Conservation (phyloP, 768 basidiomycete genomes). For the Leccinum variicolor region DNA sequence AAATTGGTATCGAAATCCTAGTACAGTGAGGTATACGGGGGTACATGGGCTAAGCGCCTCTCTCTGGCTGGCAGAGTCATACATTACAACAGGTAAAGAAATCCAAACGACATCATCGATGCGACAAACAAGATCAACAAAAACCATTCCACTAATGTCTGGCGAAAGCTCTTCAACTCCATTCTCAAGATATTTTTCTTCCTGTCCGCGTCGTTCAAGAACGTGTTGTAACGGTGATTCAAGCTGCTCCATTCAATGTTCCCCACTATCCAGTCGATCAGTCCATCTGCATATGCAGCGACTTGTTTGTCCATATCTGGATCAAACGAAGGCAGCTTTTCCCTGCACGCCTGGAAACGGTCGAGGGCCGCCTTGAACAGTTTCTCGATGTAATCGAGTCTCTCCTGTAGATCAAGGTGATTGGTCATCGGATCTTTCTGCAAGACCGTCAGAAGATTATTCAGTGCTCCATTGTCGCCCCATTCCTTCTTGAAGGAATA, state of each 20-base stretch:
- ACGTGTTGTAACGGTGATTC: slow-evolving; percentile 27
- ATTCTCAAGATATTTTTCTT: slow-evolving; percentile 20
- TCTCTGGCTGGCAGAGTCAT: too few relatives aligned
- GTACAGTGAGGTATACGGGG: background rate
- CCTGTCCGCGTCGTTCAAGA: slow-evolving; percentile 20
- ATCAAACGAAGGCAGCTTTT: slow-evolving; percentile 17
- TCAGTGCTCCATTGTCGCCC: slow-evolving; percentile 26
- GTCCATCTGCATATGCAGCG: slow-evolving; percentile 23
- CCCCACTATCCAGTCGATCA: slow-evolving; percentile 25
- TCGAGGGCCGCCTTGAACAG: slow-evolving; percentile 20
- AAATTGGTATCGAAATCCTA: background rate
- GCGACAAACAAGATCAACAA: slow-evolving; percentile 6
- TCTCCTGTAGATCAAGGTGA: slow-evolving; percentile 25
- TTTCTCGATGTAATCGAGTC: slow-evolving; percentile 17
- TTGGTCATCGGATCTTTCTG: slow-evolving; percentile 20
- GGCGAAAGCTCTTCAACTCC: slow-evolving; percentile 1
- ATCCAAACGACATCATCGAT: slow-evolving; percentile 7
- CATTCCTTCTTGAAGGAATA: slow-evolving; percentile 31
- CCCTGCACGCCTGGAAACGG: slow-evolving; percentile 22
- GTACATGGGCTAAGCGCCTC: background rate
- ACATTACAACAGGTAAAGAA: background rate
- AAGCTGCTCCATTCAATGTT: slow-evolving; percentile 28
- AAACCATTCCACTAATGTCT: background rate
- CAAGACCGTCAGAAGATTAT: slow-evolving; percentile 28
- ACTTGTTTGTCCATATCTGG: slow-evolving; percentile 16